Percentiles rank a stretch among this genome's conserved stretches.
Conservation (phyloP, 805 yeast species). For the Torulaspora franciscae region DNA sequence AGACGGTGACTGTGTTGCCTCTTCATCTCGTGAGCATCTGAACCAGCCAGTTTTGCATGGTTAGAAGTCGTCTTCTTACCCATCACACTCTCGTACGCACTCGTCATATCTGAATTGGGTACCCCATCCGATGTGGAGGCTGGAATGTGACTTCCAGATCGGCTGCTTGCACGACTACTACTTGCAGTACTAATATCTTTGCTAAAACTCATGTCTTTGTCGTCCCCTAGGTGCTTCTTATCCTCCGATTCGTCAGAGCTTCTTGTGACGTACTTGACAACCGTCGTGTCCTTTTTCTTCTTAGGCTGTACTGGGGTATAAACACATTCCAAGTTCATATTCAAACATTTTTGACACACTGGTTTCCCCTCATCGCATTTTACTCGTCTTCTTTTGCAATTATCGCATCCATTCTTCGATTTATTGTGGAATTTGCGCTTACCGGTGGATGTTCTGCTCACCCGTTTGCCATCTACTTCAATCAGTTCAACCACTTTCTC, state of each 20-base stretch:
- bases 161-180: constrained; percentile 10
- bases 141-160: constrained; percentile 7
- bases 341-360: constrained; percentile 67
- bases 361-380: constrained; percentile 91
- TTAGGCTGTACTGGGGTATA: constrained; percentile 40
- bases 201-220: constrained; percentile 4
- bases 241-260: constrained; percentile 15
- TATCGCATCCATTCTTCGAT: constrained; percentile 81
- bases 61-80: constrained; percentile 1
- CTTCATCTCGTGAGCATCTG: constrained; percentile 6
- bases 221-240: constrained; percentile 8
- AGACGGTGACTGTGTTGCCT: constrained; percentile 3
- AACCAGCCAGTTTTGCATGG: constrained; percentile 9
- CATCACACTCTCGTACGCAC: constrained; percentile 1
- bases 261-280: constrained; percentile 17
- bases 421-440: constrained; percentile 87
- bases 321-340: constrained; percentile 74
- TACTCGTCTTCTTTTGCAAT: constrained; percentile 84
- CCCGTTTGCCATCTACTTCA: constrained; percentile 39
- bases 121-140: constrained; percentile 4
- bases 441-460: constrained; percentile 47
- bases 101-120: background rate
- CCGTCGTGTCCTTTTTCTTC: constrained; percentile 20
- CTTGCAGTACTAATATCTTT: constrained; percentile 8
- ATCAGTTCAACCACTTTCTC: constrained; percentile 34